These are phyloP conservation scores for Stramenopiles sp. DNA, from an alignment of 352 stramenopile species.

Conservation along the genomic window DNA sequence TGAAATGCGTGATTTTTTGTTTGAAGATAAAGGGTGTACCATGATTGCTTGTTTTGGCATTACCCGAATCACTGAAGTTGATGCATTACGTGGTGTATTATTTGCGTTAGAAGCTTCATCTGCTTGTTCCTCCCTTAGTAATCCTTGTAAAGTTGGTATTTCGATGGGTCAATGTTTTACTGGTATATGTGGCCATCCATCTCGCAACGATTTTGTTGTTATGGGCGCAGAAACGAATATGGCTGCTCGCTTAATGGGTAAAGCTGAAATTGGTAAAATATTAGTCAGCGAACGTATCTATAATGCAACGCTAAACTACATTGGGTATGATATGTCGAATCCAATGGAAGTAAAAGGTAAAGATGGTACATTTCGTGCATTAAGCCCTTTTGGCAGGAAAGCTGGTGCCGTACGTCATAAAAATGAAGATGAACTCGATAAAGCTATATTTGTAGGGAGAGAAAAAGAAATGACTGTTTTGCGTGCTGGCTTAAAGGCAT, in stretches of 20 bases:
- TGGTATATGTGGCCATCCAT: constrained; percentile 24
- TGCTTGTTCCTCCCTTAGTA: not conserved
- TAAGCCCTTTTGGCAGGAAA: too few relatives aligned
- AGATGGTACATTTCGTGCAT: too few relatives aligned
- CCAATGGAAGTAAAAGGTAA: too few relatives aligned
- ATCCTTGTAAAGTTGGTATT: constrained; percentile 22
- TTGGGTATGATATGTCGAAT: not conserved
- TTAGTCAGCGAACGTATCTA: constrained; percentile 21
- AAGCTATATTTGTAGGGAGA: too few relatives aligned
- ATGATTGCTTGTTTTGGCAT: constrained; percentile 36
- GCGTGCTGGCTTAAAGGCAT: too few relatives aligned
- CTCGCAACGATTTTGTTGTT: constrained; percentile 30
- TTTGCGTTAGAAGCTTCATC: constrained; percentile 18
- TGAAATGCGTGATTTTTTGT: constrained; percentile 29
- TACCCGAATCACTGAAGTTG: constrained; percentile 20
- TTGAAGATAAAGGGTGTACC: constrained; percentile 35
- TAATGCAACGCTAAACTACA: not conserved
- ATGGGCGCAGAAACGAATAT: constrained; percentile 33
- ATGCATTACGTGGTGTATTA: constrained; percentile 22
- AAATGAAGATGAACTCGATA: too few relatives aligned
- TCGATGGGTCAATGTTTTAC: constrained; percentile 31
- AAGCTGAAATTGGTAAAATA: constrained; percentile 25
- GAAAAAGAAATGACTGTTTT: too few relatives aligned
- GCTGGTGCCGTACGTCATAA: too few relatives aligned
- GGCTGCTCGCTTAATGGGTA: constrained; percentile 30